Conservation (phyloP, 306 rosid genomes). For the Cucumis sativus region Cucumber_9930_V3 NC_026660.2:22365001-22365500, state of each 20-base stretch:
- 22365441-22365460: constrained; percentile 8
- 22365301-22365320: too few relatives aligned
- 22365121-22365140: background rate
- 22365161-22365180: background rate
- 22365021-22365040: background rate
- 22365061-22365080: too few relatives aligned
- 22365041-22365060: background rate
- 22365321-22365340: background rate
- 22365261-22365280: background rate
- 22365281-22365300: background rate
- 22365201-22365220: too few relatives aligned
- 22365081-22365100: background rate
- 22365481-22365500: background rate
- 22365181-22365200: background rate
- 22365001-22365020: too few relatives aligned
- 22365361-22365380: background rate
- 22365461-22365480: constrained; percentile 8
- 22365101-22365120: background rate
- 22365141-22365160: background rate
- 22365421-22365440: constrained; percentile 9
- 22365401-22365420: constrained; percentile 11
- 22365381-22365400: background rate
- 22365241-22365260: background rate
- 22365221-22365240: too few relatives aligned
- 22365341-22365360: background rate